phyloP scores from a whole-genome alignment of 2,329 filamentous ascomycete species.

The Clarireedia paspali region DNA sequence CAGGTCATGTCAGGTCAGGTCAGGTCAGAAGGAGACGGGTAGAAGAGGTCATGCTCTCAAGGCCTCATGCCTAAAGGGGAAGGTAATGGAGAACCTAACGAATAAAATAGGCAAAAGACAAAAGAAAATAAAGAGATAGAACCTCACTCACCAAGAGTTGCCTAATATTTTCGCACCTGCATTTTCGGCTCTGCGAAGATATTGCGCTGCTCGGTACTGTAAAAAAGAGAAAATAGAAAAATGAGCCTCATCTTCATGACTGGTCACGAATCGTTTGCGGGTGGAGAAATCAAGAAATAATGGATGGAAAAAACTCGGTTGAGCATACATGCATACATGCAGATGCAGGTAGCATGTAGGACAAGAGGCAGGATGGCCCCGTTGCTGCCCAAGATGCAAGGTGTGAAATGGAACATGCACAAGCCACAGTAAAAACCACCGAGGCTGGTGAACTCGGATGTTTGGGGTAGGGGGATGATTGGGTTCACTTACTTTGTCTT shows the following conservation, averaged over 20 bases:
- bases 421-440: conserved; percentile 22
- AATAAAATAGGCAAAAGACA: conserved; percentile 11
- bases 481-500: conserved; percentile 78
- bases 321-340: conserved; percentile 3
- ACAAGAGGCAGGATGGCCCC: conserved; percentile 17
- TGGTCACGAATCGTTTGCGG: conserved; percentile 17
- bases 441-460: conserved; percentile 3
- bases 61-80: neutral
- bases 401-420: conserved; percentile 19
- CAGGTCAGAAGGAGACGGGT: neutral
- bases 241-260: conserved; percentile 38
- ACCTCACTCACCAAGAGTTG: conserved; percentile 74
- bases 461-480: conserved; percentile 4
- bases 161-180: conserved; percentile 85
- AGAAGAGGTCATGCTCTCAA: neutral
- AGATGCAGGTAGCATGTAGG: conserved; percentile 6
- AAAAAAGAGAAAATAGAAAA: conserved; percentile 10
- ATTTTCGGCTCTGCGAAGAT: conserved; percentile 85
- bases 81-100: neutral
- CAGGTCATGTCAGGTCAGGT: neutral
- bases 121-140: conserved; percentile 23
- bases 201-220: conserved; percentile 75
- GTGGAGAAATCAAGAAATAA: conserved; percentile 6
- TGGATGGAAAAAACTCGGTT: conserved; percentile 8
- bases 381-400: conserved; percentile 39